phyloP scores from a whole-genome alignment of 306 rosid genomes.

The Castanea mollissima region DNA sequence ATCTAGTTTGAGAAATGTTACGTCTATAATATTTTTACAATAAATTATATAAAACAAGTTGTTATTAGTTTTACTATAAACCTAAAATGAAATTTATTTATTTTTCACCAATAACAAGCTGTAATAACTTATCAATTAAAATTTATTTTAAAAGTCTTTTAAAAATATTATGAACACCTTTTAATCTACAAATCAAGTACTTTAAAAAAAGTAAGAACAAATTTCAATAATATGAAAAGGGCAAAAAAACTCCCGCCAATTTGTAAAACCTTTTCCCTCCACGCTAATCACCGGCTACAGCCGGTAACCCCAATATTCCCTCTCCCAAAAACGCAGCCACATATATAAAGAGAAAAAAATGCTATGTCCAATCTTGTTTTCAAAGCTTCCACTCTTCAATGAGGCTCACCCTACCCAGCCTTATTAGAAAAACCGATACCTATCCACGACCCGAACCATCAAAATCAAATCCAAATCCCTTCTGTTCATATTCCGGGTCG shows the following conservation, averaged over 20 bases:
- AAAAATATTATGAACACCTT: no score
- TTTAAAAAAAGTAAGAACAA: no score
- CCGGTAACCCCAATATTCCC: constrained; percentile 9
- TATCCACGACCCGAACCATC: neutral
- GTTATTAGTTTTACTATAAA: no score
- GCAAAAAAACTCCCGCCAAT: constrained; percentile 27
- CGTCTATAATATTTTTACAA: accelerated
- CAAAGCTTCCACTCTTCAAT: constrained; percentile 1
- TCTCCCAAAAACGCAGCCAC: neutral
- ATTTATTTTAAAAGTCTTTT: no score
- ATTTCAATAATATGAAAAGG: neutral
- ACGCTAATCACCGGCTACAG: constrained; percentile 7
- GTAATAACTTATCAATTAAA: no score
- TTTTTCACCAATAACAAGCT: no score
- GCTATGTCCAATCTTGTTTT: no score
- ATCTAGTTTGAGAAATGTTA: accelerated
- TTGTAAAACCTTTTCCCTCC: constrained; percentile 21
- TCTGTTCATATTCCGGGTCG: constrained; percentile 34
- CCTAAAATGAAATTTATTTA: no score
- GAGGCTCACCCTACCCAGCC: constrained; percentile 8
- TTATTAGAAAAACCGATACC: neutral
- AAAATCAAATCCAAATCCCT: no score
- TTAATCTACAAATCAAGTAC: no score
- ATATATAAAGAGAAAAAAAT: neutral
- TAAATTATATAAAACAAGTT: no score